Conservation (phyloP, 257 asterid genomes). For the Paulownia fortunei region DNA sequence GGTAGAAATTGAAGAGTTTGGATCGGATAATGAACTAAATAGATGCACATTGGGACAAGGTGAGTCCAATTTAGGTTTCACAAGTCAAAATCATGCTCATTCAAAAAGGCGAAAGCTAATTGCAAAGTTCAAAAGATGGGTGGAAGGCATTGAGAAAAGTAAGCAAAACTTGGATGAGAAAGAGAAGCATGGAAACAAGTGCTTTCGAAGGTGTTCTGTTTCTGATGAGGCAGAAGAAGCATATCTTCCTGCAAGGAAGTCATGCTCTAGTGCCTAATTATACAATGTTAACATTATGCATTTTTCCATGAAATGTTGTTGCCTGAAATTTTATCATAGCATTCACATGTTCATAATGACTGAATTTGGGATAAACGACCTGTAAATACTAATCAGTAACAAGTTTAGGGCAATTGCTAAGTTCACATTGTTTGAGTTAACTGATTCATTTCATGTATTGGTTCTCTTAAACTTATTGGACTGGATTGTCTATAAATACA, state of each 20-base stretch:
- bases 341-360: no score
- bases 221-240: constrained; percentile 33
- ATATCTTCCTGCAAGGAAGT: constrained; percentile 45
- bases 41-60: constrained; percentile 28
- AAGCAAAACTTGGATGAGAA: constrained; percentile 33
- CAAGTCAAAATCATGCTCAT: constrained; percentile 32
- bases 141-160: constrained; percentile 50
- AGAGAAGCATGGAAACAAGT: constrained; percentile 39
- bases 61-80: constrained; percentile 40
- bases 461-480: no score
- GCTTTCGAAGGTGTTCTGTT: constrained; percentile 40
- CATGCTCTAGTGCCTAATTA: constrained; percentile 54
- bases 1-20: constrained; percentile 37
- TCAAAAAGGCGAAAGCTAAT: constrained; percentile 55
- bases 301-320: not conserved
- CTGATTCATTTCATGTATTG: no score
- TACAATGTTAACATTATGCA: not conserved
- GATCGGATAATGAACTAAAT: constrained; percentile 43
- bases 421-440: no score
- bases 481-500: no score
- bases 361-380: no score
- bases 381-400: not conserved
- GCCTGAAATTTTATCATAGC: not conserved
- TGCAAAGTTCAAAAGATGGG: constrained; percentile 61
- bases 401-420: no score